Evolutionary conservation across 768 basidiomycete species (phyloP), one percentile per base, ranked within the genome.

Genomic region (Lactifluus piperatus): DNA sequence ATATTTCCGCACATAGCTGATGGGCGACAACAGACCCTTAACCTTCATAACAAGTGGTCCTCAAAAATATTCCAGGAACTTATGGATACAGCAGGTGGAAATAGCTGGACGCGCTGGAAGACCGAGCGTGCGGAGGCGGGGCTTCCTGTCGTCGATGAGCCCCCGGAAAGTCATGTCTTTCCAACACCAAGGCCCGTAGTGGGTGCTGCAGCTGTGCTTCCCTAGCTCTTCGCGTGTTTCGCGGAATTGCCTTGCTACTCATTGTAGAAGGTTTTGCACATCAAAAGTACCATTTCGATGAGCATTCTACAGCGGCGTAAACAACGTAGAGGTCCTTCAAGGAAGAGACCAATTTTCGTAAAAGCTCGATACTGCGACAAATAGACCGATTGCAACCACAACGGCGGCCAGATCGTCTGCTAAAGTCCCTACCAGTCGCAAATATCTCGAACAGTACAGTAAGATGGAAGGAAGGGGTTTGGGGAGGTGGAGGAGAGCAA

Each of bases 381-480:
- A 72, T 60, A 91, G 67, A 6, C 89, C 90, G 7, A 91, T 68
- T 2, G 83, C 86, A n/a, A 91, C 81, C 6, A 91, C 67, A 4
- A 87, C 67, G 1, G 80, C 81, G 2, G 88, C 80, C 0, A 92
- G 69, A 64, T 90, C 90, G 60, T 92, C 85, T 26, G 89, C 68
- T 67, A 91, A 79, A 26, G 80, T 67, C 1, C 81, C 78, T 8
- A 78, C 81, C 78, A 92, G 82, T 58, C 82, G 81, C 26, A 86
- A 57, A 71, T 91, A 91, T 61, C 82, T 85, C 59, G 88, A 67
- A 2, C 74, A 76, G 58, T 83, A 82, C 49, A 79, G 73, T 60
- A 91, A 79, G n/a, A 85, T 58, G 0, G 81, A 79, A 0, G 84
- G 79, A 26, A 90, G 55, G 2, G 83, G 83, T 14, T 81, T 73